Base-by-base conservation (phyloP, 805 yeast species). In the Yarrowia divulgata region DNA sequence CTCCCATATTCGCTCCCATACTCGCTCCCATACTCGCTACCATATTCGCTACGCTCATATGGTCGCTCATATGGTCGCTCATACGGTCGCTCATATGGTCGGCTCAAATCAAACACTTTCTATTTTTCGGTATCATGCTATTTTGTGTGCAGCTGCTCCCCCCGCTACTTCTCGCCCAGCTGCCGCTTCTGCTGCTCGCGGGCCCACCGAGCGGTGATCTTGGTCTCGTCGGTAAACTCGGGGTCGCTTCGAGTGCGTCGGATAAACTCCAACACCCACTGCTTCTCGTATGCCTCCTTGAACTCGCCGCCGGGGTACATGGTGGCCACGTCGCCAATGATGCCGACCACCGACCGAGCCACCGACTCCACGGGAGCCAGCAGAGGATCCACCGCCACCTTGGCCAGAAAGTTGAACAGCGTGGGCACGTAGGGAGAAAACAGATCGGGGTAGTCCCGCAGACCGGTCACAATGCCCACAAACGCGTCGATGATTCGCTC, bases 191-290 rank as follows among this genome's bases (percentile, higher is more conserved):
- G 91, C 80, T 89, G 97, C 75, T 90, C 97, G 73, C 95, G 86
- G 16, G 99, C 98, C 98, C 98, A 95, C 80, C 93, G 87, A 9
- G 98, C 98, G n/a, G 97, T 91, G 75, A 90, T 95, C 77, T 86
- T 87, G 13, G 98, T 92, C 69, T 84, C 80, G 74, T 85, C 86
- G 43, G 87, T 82, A 76, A 88, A 90, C 40, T 82, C 74, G 71
- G 85, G 83, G 76, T 88, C 88, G 68, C 85, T 75, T 78, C 95
- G 86, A 29, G 93, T 88, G 76, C 83, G 86, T 77, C 87, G 88
- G 76, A 95, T 89, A 76, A 91, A 85, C 34, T 87, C 89, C 8
- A 90, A 81, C 35, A 95, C 87, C 97, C 97, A 92, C 1, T 84
- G 88, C 81, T 88, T 91, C 23, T 80, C 78, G 78, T 88, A 92